Evolutionary conservation across 1,284 basidiomycete genomes (phyloP).

Genomic region (Apiotrichum veenhuisii): DNA sequence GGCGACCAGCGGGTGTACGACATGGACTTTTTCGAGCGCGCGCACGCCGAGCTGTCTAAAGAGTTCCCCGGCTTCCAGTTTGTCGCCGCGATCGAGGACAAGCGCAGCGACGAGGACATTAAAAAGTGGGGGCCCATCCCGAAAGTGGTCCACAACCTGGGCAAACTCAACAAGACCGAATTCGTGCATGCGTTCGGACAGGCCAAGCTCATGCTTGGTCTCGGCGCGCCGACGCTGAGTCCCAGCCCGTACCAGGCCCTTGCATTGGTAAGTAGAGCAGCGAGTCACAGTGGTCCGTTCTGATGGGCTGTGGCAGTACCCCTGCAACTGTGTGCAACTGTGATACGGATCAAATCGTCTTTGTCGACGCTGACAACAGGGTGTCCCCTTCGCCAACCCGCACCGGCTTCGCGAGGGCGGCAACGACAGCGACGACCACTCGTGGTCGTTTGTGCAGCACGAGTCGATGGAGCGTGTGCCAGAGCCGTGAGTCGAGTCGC

Average conservation of each 20-base stretch:
- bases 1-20: conserved; percentile 9
- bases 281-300: no score
- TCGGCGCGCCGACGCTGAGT: conserved; percentile 20
- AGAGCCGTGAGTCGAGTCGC: conserved; percentile 1
- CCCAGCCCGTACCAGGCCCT: conserved; percentile 21
- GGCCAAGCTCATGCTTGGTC: conserved; percentile 18
- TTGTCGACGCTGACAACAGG: conserved; percentile 5
- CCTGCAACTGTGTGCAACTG: no score
- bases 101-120: conserved; percentile 10
- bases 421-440: neutral
- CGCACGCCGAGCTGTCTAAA: conserved; percentile 12
- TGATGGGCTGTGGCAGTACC: no score
- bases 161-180: conserved; percentile 7
- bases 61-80: conserved; percentile 31
- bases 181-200: conserved; percentile 16
- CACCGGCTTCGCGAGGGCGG: neutral
- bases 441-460: conserved; percentile 8
- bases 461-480: neutral
- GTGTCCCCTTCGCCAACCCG: conserved; percentile 5
- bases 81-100: conserved; percentile 22
- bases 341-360: no score
- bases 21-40: conserved; percentile 14
- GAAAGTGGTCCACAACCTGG: conserved; percentile 13
- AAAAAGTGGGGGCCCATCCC: conserved; percentile 13
- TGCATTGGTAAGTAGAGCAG: neutral